phyloP scores from a whole-genome alignment of 2,329 filamentous ascomycete species.

The Blumeria graminis region DNA sequence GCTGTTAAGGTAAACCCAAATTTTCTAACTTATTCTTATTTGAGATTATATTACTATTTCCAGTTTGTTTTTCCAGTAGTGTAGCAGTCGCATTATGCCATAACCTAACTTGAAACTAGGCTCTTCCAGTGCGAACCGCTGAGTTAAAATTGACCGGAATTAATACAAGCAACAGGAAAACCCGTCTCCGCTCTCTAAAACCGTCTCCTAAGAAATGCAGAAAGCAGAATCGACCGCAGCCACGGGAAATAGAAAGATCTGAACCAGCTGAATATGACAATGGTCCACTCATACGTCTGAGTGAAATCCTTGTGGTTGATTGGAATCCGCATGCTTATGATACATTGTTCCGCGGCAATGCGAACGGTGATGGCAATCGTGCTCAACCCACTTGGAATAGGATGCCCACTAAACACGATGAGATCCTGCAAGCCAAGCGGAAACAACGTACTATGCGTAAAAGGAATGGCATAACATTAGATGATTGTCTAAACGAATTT shows the following conservation, averaged over 20 bases:
- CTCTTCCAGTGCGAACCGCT: slow-evolving; percentile 14
- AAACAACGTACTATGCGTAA: slow-evolving; percentile 37
- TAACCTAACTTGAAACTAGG: slow-evolving; percentile 12
- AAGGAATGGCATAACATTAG: slow-evolving; percentile 56
- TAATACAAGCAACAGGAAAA: no score
- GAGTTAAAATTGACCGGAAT: slow-evolving; percentile 4
- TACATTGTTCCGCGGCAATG: slow-evolving; percentile 32
- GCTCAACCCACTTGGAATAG: slow-evolving; percentile 33
- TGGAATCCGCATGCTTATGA: slow-evolving; percentile 54
- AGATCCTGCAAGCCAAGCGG: slow-evolving; percentile 38
- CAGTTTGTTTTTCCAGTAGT: no score
- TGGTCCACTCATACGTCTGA: slow-evolving; percentile 48
- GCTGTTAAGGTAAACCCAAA: neutral
- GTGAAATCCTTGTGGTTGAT: slow-evolving; percentile 70
- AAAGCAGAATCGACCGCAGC: neutral
- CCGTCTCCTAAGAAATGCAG: neutral
- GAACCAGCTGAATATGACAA: slow-evolving; percentile 17
- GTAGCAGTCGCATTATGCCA: no score
- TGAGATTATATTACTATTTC: no score
- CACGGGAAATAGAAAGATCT: neutral
- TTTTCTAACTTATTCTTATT: neutral
- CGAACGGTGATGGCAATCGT: slow-evolving; percentile 19
- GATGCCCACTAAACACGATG: slow-evolving; percentile 26
- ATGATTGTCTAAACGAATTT: slow-evolving; percentile 85
- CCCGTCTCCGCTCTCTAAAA: neutral